A percentile compares a stretch with the other conserved stretches of the same genome.
Evolutionary conservation across 345 rosid species (phyloP).

Genomic region (Luvunga scandens): DNA sequence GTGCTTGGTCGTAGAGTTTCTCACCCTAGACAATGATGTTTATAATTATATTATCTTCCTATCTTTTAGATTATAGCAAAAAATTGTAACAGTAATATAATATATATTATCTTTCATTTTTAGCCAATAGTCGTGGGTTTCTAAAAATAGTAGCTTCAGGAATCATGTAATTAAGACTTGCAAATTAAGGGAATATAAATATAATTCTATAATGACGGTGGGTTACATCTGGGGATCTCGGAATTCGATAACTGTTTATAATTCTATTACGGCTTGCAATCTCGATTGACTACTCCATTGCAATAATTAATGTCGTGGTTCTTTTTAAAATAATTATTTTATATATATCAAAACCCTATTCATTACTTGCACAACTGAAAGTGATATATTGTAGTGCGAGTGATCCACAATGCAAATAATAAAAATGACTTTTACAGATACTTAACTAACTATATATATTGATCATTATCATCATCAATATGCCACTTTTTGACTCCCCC

Average conservation of each 20-base stretch:
- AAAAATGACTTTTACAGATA: neutral
- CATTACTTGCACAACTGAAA: neutral
- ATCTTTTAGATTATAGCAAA: too few relatives aligned
- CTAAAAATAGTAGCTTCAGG: conserved; percentile 15
- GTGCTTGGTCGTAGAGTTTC: too few relatives aligned
- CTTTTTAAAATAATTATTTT: neutral
- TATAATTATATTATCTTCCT: too few relatives aligned
- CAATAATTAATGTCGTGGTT: neutral
- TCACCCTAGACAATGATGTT: too few relatives aligned
- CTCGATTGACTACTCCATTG: neutral
- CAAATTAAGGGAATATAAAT: conserved; percentile 2
- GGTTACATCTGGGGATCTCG: neutral
- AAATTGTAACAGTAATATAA: too few relatives aligned
- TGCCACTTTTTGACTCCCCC: neutral
- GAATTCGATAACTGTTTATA: neutral
- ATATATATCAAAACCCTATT: neutral
- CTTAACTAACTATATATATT: neutral
- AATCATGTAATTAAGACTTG: neutral
- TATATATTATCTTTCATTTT: neutral
- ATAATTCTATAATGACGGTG: conserved; percentile 21
- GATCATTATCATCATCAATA: neutral
- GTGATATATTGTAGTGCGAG: neutral
- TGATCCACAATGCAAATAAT: neutral
- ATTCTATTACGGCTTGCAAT: neutral
- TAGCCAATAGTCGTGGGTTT: neutral